Percentiles rank a stretch among this genome's conserved stretches.
These are phyloP conservation scores for Trichoderma orchidacearum DNA, from an alignment of 495 filamentous ascomycete species.

Conservation along the genomic window DNA sequence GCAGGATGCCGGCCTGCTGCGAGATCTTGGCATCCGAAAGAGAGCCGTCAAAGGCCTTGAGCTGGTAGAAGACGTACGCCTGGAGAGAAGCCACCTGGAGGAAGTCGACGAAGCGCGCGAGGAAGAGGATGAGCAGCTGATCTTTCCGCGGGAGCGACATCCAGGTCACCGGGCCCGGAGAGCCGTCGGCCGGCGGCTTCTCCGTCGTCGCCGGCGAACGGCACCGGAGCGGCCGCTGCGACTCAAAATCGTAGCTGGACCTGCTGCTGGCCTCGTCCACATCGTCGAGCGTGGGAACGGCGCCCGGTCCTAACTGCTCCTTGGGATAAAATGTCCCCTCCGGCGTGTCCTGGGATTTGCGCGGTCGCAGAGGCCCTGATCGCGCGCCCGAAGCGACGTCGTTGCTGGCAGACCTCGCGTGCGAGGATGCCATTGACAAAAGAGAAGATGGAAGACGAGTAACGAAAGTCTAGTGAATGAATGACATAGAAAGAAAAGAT, in stretches of 20 bases:
- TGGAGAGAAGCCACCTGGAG: slow-evolving; percentile 9
- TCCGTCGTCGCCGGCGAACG: not conserved
- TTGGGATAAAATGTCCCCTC: not conserved
- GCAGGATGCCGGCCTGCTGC: slow-evolving; percentile 63
- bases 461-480: no score
- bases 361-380: not conserved
- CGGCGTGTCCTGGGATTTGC: not conserved
- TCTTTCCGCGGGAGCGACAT: slow-evolving; percentile 55
- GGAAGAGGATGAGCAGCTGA: slow-evolving; percentile 60
- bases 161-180: slow-evolving; percentile 40
- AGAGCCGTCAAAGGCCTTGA: slow-evolving; percentile 52
- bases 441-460: not conserved
- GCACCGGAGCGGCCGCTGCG: not conserved
- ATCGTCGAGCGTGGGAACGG: not conserved
- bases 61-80: slow-evolving; percentile 69
- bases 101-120: slow-evolving; percentile 56
- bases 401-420: not conserved
- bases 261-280: not conserved
- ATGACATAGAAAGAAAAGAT: not conserved
- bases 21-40: slow-evolving; percentile 57
- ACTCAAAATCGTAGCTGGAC: not conserved
- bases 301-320: not conserved
- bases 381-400: not conserved
- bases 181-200: not conserved
- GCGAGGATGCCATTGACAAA: not conserved